These are phyloP conservation scores for Somion occarium DNA, from an alignment of 1,284 basidiomycete genomes.

Conservation along the genomic window DNA sequence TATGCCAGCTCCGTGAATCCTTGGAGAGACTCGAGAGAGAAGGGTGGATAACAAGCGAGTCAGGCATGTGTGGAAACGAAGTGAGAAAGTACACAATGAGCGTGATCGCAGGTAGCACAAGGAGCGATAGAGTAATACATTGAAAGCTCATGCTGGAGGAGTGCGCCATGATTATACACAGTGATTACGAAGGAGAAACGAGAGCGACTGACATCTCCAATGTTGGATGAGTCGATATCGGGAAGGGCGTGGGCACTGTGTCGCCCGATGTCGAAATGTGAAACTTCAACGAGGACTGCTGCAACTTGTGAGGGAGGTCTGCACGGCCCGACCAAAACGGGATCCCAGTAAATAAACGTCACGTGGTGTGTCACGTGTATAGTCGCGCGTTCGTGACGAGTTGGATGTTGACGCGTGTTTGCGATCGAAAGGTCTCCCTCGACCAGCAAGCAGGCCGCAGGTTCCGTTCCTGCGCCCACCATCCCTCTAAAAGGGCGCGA, in stretches of 20 bases:
- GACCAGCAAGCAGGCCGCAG: neutral
- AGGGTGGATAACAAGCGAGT: conserved; percentile 41
- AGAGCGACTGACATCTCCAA: neutral
- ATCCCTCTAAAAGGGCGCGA: too few relatives aligned
- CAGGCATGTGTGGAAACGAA: conserved; percentile 56
- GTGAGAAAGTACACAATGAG: conserved; percentile 56
- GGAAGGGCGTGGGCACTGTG: neutral
- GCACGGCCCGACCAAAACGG: neutral
- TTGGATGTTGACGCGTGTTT: conserved; percentile 11
- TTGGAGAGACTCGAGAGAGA: conserved; percentile 56
- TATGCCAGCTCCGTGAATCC: conserved; percentile 49
- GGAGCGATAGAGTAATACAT: conserved; percentile 48
- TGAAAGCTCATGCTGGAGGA: conserved; percentile 33
- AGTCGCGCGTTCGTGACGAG: conserved; percentile 5
- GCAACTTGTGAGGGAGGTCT: neutral
- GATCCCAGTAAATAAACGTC: neutral
- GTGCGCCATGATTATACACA: conserved; percentile 20
- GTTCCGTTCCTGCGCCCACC: neutral
- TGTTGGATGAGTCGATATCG: neutral
- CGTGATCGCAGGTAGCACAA: conserved; percentile 55
- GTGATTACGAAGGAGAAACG: conserved; percentile 5
- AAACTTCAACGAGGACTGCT: neutral
- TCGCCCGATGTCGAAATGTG: neutral
- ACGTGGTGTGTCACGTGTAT: conserved; percentile 4
- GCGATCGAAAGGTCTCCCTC: neutral